Percentiles rank a stretch among this genome's conserved stretches.
Conservation (phyloP, 2,329 filamentous ascomycete genomes). For the Trichoderma gracile region DNA sequence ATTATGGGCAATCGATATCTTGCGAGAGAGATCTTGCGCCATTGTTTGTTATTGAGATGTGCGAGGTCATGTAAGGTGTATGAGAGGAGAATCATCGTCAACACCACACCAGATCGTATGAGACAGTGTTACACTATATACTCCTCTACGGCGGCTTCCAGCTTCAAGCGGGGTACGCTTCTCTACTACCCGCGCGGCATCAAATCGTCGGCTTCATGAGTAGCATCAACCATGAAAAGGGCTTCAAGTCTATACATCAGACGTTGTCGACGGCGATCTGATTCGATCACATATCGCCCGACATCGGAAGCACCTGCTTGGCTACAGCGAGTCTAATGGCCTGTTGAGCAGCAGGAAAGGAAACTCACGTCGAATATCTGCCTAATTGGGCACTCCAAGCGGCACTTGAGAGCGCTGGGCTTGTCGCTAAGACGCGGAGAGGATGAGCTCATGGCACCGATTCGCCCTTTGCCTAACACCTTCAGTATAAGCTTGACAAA, state of each 20-base stretch:
- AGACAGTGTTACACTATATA: not conserved
- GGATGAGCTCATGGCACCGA: not conserved
- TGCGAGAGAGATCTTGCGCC: not conserved
- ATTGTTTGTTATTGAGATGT: not conserved
- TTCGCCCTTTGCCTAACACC: no score
- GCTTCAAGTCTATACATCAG: not conserved
- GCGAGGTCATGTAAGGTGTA: not conserved
- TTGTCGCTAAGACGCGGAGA: not conserved
- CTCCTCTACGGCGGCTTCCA: not conserved
- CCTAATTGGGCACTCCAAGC: not conserved
- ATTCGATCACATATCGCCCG: not conserved
- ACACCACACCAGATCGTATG: not conserved
- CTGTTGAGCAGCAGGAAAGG: not conserved
- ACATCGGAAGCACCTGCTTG: not conserved
- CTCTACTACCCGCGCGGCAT: not conserved
- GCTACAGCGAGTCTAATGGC: not conserved
- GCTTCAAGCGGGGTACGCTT: not conserved
- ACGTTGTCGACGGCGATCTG: not conserved
- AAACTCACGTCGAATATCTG: slow-evolving; percentile 12
- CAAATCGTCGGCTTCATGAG: not conserved
- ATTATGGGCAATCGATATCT: slow-evolving; percentile 34
- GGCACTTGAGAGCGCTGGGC: not conserved
- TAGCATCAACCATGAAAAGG: no score
- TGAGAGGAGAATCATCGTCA: not conserved
- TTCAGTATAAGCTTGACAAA: no score